phyloP scores from a whole-genome alignment of 805 yeast species.

The Metschnikowia gelsemii region DNA sequence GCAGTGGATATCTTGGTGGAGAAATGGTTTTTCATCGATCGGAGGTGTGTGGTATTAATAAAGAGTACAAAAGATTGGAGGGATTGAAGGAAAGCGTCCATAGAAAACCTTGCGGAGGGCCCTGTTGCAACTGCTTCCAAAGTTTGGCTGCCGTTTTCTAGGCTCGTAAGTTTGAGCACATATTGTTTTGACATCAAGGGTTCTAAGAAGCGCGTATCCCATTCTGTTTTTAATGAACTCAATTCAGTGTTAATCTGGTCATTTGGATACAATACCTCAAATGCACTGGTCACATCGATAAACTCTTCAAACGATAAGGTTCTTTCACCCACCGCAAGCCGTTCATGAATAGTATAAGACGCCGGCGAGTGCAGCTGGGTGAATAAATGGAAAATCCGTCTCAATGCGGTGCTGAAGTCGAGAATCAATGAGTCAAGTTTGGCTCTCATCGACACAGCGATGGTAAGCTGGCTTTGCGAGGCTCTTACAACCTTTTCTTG shows the following conservation, averaged over 20 bases:
- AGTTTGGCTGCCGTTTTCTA: background rate
- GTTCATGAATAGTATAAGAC: conserved; percentile 3
- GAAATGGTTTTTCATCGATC: conserved; percentile 26
- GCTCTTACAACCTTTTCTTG: conserved; percentile 16
- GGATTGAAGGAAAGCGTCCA: conserved; percentile 24
- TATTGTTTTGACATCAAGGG: conserved; percentile 13
- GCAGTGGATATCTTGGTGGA: conserved; percentile 30
- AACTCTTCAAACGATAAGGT: conserved; percentile 5
- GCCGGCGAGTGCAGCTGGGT: conserved; percentile 5
- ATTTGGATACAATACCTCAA: conserved; percentile 14
- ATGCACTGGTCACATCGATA: conserved; percentile 4
- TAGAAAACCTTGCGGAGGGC: conserved; percentile 1
- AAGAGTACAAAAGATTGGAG: conserved; percentile 29
- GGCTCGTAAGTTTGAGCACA: conserved; percentile 6
- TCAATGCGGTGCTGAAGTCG: conserved; percentile 8
- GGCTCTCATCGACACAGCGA: conserved; percentile 6
- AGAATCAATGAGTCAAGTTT: conserved; percentile 4
- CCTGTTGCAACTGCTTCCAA: background rate
- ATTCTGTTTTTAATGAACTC: conserved; percentile 5
- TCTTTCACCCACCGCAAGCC: background rate
- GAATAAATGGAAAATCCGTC: conserved; percentile 6
- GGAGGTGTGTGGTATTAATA: conserved; percentile 27
- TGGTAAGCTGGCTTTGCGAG: conserved; percentile 14
- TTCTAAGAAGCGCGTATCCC: conserved; percentile 18
- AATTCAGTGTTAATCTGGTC: conserved; percentile 11